Evolutionary conservation across 257 asterid genomes (phyloP), one percentile per base, ranked within the genome.

Genomic region (Solanum chaucha): DNA sequence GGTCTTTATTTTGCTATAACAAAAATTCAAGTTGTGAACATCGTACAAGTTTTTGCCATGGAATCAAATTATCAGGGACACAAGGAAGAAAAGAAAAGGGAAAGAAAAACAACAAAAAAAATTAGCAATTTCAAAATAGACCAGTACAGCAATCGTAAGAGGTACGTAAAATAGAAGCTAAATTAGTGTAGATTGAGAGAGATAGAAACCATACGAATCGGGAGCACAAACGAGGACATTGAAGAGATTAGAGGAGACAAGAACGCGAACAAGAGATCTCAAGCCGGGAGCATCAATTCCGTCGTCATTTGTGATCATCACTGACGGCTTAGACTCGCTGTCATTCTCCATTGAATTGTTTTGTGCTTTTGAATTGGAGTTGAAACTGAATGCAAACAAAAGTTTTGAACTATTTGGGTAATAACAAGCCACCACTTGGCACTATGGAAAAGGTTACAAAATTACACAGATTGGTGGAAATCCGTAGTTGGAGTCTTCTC

Each of bases 261-360:
- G 98, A 74, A 90, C 94, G 32, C 88, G 87, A 83, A 96, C 96
- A 0, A 96, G 95, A 90, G 98, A 94, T 77, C 92, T 92, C 83
- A 96, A 88, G 6, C 99, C 99, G 0, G 98, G 92, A n/a, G 99
- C 98, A 68, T 92, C 96, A 24, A 97, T 94, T 58, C 98, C 99
- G 83, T 95, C 98, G 91, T 95, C 99, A 90, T 95, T 97, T 28
- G 99, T 78, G 0, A 78, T 36, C 84, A 78, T 44, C 24, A 78
- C 84, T 1, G 84, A 24, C 4, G 84, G 84, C 22, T 78, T 78
- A 44, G 28, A 15, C 36, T 44, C 64, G 20, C 64, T 78, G n/a
- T 24, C 14, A 4, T 77, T 77, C 59, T 40, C 83, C 59, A 75
- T 75, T 55, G 64, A 55, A 55, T 73, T 35, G 48, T 14, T 9